These are phyloP conservation scores for Tetradesmus lagerheimii DNA, from an alignment of 139 green algal species.

Conservation along the genomic window DNA sequence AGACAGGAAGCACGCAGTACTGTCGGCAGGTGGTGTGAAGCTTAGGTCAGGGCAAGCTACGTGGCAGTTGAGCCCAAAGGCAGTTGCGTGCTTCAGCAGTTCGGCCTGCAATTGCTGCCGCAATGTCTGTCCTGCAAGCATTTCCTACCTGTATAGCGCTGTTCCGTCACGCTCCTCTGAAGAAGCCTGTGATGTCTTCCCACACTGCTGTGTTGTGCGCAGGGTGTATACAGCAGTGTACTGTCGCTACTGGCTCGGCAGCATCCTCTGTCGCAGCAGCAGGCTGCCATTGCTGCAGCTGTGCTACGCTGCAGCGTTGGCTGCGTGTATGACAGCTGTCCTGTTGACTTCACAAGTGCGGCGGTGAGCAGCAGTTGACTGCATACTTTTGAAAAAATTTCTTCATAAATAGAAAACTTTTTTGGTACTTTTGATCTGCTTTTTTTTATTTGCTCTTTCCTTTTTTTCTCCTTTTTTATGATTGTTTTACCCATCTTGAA, in stretches of 20 bases:
- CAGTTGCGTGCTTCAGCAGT: too few species aligned
- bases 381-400: too few species aligned
- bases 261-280: not conserved
- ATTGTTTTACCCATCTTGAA: too few species aligned
- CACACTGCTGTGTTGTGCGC: not conserved
- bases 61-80: not conserved
- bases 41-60: not conserved
- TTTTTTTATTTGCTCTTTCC: too few species aligned
- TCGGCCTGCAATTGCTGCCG: too few species aligned
- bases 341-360: constrained; percentile 32
- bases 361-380: not conserved
- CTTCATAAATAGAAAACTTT: too few species aligned
- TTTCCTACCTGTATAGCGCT: too few species aligned
- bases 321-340: constrained; percentile 11
- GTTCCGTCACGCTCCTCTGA: too few species aligned
- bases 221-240: constrained; percentile 21
- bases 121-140: not conserved
- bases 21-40: not conserved
- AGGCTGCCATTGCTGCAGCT: not conserved
- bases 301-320: constrained; percentile 19
- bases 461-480: too few species aligned
- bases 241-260: not conserved
- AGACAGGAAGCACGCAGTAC: not conserved
- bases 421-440: too few species aligned
- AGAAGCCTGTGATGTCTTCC: too few species aligned